Evolutionary conservation across 768 basidiomycete species (phyloP).

Genomic region (Trametes cingulata): DNA sequence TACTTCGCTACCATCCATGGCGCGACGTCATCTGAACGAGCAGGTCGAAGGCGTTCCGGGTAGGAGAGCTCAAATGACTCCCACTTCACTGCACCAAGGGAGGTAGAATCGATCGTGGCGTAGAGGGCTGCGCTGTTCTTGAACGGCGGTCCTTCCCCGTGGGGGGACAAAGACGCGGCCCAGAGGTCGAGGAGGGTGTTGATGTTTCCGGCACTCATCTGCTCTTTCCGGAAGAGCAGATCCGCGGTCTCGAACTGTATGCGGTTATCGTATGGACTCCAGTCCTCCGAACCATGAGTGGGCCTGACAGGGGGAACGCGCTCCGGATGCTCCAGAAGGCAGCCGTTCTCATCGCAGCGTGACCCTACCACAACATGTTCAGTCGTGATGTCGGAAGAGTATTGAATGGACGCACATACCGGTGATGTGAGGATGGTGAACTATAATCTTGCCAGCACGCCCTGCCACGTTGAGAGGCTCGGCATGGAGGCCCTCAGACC

Average conservation of each 20-base stretch:
- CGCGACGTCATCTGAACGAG: conserved; percentile 13
- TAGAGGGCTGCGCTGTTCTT: conserved; percentile 22
- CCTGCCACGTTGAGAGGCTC: too few species aligned
- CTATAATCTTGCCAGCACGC: too few species aligned
- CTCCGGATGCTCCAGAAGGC: not conserved
- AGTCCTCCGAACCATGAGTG: conserved; percentile 1
- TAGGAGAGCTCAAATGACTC: conserved; percentile 34
- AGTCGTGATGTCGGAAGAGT: too few species aligned
- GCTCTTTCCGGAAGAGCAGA: conserved; percentile 8
- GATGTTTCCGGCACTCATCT: conserved; percentile 14
- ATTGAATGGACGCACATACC: too few species aligned
- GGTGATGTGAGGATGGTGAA: too few species aligned
- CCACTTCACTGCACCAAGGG: conserved; percentile 40
- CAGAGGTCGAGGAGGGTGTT: conserved; percentile 17
- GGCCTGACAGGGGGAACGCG: conserved; percentile 2
- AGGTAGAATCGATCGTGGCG: conserved; percentile 30
- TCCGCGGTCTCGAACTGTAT: conserved; percentile 23
- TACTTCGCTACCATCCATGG: conserved; percentile 26
- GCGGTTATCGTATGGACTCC: conserved; percentile 15
- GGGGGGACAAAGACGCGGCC: not conserved
- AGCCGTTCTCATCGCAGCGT: conserved; percentile 4
- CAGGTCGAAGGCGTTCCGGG: not conserved
- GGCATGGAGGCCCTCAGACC: too few species aligned
- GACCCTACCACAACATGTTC: too few species aligned
- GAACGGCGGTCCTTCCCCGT: not conserved